Evolutionary conservation across 2,329 filamentous ascomycete species (phyloP).

Genomic region (Ophiocordyceps camponoti-leonardi): DNA sequence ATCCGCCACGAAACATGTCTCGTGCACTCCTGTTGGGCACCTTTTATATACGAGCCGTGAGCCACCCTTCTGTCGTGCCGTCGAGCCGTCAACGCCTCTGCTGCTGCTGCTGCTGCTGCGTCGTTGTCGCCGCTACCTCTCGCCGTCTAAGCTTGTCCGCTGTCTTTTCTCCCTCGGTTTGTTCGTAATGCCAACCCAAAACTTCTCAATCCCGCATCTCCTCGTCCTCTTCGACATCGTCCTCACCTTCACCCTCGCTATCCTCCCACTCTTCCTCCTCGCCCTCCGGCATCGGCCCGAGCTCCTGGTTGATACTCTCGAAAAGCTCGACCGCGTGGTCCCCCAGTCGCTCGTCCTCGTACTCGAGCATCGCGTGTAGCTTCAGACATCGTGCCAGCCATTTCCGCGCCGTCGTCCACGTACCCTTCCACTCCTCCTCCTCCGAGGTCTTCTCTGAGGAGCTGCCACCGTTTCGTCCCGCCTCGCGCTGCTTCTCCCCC

Average conservation of each 20-base stretch:
- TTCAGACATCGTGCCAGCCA: constrained; percentile 72
- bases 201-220: constrained; percentile 29
- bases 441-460: constrained; percentile 6
- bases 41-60: background rate
- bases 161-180: background rate
- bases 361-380: constrained; percentile 63
- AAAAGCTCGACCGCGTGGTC: constrained; percentile 61
- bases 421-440: constrained; percentile 35
- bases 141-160: background rate
- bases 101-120: no score
- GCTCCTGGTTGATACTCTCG: constrained; percentile 40
- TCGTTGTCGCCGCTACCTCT: no score
- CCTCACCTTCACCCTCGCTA: constrained; percentile 33
- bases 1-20: background rate
- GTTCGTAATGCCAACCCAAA: no score
- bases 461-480: constrained; percentile 6
- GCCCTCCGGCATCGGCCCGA: constrained; percentile 40
- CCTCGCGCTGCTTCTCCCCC: constrained; percentile 43
- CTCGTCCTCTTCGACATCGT: constrained; percentile 31
- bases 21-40: background rate
- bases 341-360: constrained; percentile 66
- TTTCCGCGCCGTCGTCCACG: constrained; percentile 58
- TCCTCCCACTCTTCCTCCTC: constrained; percentile 34
- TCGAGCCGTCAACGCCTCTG: background rate
- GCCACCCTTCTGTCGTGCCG: constrained; percentile 2